These are phyloP conservation scores for Ascochyta viciae-villosae DNA, from an alignment of 2,329 filamentous ascomycete genomes.

Conservation along the genomic window DNA sequence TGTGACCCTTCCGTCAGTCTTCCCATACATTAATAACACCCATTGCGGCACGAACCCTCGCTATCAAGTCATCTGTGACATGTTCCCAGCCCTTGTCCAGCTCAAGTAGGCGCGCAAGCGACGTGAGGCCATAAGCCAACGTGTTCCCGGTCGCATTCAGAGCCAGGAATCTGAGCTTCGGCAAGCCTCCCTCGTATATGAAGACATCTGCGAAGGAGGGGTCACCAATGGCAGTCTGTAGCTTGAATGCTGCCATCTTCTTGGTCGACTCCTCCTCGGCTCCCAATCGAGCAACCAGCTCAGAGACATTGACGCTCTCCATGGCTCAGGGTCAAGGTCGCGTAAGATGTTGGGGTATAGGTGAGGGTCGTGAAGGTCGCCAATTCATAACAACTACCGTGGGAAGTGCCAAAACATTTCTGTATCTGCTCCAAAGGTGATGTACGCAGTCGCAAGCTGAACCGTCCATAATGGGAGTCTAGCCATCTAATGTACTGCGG, in stretches of 20 bases:
- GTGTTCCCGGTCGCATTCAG: conserved; percentile 91
- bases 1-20: conserved; percentile 39
- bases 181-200: conserved; percentile 85
- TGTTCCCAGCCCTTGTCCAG: conserved; percentile 98
- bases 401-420: conserved; percentile 13
- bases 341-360: neutral
- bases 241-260: conserved; percentile 99
- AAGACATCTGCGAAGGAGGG: conserved; percentile 96
- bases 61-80: conserved; percentile 75
- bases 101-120: conserved; percentile 84
- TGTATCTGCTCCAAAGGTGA: conserved; percentile 6
- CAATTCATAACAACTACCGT: conserved; percentile 24
- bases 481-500: conserved; percentile 18
- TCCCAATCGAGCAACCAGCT: conserved; percentile 65
- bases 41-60: conserved; percentile 59
- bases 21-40: neutral
- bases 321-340: conserved; percentile 46
- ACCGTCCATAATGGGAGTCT: conserved; percentile 8
- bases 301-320: conserved; percentile 63
- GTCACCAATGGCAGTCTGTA: conserved; percentile 94
- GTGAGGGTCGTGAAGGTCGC: conserved; percentile 1
- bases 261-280: conserved; percentile 84
- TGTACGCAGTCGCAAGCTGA: conserved; percentile 10
- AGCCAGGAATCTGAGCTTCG: conserved; percentile 80
- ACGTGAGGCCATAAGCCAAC: conserved; percentile 91